Evolutionary conservation across 2,329 filamentous ascomycete genomes (phyloP).

Genomic region (Catunica adiposa): DNA sequence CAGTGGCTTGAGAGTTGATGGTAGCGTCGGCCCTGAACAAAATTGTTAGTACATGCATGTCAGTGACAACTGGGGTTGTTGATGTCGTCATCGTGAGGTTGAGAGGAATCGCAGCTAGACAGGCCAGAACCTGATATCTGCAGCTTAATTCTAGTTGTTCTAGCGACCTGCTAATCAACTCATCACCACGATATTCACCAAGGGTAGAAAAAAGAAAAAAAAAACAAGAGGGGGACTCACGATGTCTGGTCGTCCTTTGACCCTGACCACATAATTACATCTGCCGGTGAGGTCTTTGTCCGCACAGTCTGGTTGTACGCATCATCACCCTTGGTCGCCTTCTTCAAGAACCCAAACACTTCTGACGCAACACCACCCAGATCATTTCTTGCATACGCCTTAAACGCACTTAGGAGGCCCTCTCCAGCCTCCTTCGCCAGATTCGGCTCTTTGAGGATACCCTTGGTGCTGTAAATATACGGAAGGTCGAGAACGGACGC

Average conservation of each 20-base stretch:
- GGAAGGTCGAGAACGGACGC: slow-evolving; percentile 62
- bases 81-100: not conserved
- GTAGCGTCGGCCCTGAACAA: slow-evolving; percentile 63
- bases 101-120: not conserved
- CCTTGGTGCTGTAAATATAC: slow-evolving; percentile 67
- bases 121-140: not conserved
- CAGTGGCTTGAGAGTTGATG: slow-evolving; percentile 76
- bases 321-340: slow-evolving; percentile 41
- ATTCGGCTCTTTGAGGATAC: slow-evolving; percentile 66
- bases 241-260: slow-evolving; percentile 92
- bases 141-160: not conserved
- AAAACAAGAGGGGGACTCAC: slow-evolving; percentile 23
- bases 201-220: slow-evolving; percentile 15
- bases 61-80: not conserved
- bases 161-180: not conserved
- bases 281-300: slow-evolving; percentile 85
- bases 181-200: not conserved
- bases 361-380: slow-evolving; percentile 64
- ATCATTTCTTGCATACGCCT: slow-evolving; percentile 69
- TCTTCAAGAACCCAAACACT: slow-evolving; percentile 75
- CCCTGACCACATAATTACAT: slow-evolving; percentile 96
- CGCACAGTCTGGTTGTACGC: slow-evolving; percentile 65
- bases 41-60: not conserved
- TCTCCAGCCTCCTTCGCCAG: slow-evolving; percentile 63
- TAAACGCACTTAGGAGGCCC: slow-evolving; percentile 55